Conservation (phyloP, 2,329 filamentous ascomycete genomes). For the Plectosphaerella cucumerina region DNA sequence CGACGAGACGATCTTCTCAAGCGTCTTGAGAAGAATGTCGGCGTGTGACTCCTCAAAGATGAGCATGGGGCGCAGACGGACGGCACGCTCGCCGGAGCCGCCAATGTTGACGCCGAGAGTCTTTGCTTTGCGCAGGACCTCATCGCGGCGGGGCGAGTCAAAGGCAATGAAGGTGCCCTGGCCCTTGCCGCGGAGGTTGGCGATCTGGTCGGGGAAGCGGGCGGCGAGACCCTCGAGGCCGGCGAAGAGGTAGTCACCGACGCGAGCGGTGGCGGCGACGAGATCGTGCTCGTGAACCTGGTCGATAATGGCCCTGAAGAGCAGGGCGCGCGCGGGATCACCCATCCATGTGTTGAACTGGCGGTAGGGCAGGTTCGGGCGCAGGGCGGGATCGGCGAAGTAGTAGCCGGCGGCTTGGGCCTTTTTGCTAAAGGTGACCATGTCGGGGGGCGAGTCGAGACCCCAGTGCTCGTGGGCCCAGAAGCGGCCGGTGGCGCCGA, state of each 20-base stretch:
- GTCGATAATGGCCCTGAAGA: slow-evolving; percentile 81
- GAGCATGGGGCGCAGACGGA: slow-evolving; percentile 83
- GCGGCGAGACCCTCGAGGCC: slow-evolving; percentile 63
- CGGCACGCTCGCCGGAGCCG: slow-evolving; percentile 70
- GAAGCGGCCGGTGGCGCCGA: slow-evolving; percentile 90
- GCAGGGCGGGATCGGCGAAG: slow-evolving; percentile 73
- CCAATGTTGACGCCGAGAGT: slow-evolving; percentile 80
- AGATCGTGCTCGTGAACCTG: slow-evolving; percentile 74
- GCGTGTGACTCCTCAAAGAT: slow-evolving; percentile 90
- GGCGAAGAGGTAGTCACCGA: slow-evolving; percentile 73
- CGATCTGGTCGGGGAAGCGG: slow-evolving; percentile 72
- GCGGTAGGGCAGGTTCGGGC: slow-evolving; percentile 89
- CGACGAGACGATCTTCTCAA: slow-evolving; percentile 68
- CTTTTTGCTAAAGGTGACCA: slow-evolving; percentile 95
- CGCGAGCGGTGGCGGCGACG: slow-evolving; percentile 72
- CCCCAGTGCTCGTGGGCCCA: slow-evolving; percentile 97
- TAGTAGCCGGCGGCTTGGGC: slow-evolving; percentile 93
- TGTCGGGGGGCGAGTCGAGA: slow-evolving; percentile 74
- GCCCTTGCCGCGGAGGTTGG: slow-evolving; percentile 81
- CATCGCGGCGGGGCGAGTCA: slow-evolving; percentile 76
- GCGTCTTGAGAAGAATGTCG: slow-evolving; percentile 72
- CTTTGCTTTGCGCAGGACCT: slow-evolving; percentile 77
- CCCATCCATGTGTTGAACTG: slow-evolving; percentile 99
- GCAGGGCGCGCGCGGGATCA: slow-evolving; percentile 76
- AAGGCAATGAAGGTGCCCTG: slow-evolving; percentile 92